Percentiles rank a stretch among this genome's conserved stretches.
Evolutionary conservation across 352 stramenopile genomes (phyloP).

Genomic region (Globisporangium perplexum): DNA sequence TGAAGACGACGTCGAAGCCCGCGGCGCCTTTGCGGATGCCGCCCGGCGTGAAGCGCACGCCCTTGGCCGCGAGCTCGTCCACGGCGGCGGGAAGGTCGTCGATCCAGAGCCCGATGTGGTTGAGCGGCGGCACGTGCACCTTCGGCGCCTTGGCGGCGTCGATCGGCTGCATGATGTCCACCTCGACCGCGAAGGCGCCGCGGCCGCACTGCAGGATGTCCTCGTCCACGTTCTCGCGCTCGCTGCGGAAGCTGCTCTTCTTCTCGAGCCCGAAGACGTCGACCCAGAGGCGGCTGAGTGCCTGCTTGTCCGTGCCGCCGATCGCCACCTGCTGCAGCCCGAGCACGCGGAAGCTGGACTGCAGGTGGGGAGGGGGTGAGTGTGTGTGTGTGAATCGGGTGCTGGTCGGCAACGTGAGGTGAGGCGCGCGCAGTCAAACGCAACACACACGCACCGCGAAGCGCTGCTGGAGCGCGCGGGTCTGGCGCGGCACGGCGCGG

Average conservation of each 20-base stretch:
- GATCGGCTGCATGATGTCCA: conserved; percentile 98
- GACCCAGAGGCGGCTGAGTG: conserved; percentile 83
- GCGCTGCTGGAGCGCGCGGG: not conserved
- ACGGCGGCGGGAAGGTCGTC: conserved; percentile 92
- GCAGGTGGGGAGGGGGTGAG: conserved; percentile 10
- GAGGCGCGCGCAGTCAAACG: not conserved
- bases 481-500: not conserved
- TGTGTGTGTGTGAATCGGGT: too few species aligned
- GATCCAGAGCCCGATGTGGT: conserved; percentile 98
- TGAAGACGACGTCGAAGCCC: conserved; percentile 97
- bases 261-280: conserved; percentile 74
- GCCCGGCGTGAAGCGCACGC: conserved; percentile 95
- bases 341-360: conserved; percentile 91
- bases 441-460: not conserved
- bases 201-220: conserved; percentile 94
- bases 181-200: conserved; percentile 91
- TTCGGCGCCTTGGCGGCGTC: conserved; percentile 91
- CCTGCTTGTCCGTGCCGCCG: conserved; percentile 85
- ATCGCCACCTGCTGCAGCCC: conserved; percentile 98
- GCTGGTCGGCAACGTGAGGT: not conserved
- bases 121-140: conserved; percentile 94
- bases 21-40: conserved; percentile 96
- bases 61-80: conserved; percentile 87
- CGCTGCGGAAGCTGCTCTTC: conserved; percentile 62
- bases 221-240: conserved; percentile 98